phyloP scores from a whole-genome alignment of 106 monocot genomes.

The Iris macrosiphon region DNA sequence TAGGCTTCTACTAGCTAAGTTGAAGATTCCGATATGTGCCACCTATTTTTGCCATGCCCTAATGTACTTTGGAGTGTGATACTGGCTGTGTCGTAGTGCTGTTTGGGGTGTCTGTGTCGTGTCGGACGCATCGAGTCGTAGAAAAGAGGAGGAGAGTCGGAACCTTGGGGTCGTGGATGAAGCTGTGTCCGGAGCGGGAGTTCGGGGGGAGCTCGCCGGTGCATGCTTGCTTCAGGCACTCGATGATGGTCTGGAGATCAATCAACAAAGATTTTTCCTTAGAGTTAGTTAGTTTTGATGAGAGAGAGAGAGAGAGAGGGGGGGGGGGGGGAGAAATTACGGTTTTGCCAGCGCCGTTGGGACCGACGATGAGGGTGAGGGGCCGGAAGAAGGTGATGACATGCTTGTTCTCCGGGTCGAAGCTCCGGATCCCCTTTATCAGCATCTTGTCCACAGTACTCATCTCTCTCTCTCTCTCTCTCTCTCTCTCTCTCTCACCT shows the following conservation, averaged over 20 bases:
- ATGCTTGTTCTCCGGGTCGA: conserved; percentile 95
- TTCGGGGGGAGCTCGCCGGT: conserved; percentile 97
- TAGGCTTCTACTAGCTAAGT: too few species aligned
- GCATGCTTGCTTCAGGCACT: conserved; percentile 88
- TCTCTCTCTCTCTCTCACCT: too few species aligned
- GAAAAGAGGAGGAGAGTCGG: too few species aligned
- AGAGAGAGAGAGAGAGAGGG: neutral
- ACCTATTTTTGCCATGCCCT: too few species aligned
- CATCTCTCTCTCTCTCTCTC: conserved; percentile 37
- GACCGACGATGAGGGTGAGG: conserved; percentile 96
- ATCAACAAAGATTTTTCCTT: neutral
- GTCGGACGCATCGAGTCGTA: too few species aligned
- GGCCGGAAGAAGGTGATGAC: conserved; percentile 98
- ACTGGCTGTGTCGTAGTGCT: too few species aligned
- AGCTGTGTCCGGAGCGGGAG: conserved; percentile 93
- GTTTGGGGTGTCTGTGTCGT: too few species aligned
- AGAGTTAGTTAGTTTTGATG: neutral
- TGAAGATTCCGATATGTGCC: too few species aligned
- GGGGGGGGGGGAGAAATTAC: conserved; percentile 13
- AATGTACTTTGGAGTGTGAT: too few species aligned
- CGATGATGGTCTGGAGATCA: conserved; percentile 78
- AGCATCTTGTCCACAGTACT: conserved; percentile 99
- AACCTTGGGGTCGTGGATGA: conserved; percentile 99
- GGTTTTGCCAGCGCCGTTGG: conserved; percentile 98
- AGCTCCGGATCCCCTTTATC: conserved; percentile 97